Evolutionary conservation across 371 early-diverging fungal species (phyloP).

Genomic region (Funneliformis caledonium): DNA sequence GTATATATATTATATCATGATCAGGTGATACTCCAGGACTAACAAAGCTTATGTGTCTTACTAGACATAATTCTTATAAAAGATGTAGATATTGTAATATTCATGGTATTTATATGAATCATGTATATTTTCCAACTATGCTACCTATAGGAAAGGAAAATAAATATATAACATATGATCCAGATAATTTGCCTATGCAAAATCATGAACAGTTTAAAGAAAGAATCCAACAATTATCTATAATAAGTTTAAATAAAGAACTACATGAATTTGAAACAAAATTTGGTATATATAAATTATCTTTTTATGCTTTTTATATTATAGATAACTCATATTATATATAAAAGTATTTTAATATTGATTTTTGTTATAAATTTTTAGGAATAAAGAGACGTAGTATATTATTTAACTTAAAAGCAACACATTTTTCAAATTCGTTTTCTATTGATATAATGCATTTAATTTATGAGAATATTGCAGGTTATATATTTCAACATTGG

Average conservation of each 20-base stretch:
- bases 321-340: too few relatives aligned
- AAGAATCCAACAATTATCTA: neutral
- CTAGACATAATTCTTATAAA: constrained; percentile 23
- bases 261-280: too few relatives aligned
- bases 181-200: neutral
- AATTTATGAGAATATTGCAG: neutral
- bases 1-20: neutral
- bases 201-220: neutral
- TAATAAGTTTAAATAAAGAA: neutral
- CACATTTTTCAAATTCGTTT: constrained; percentile 4
- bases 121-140: constrained; percentile 14
- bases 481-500: neutral
- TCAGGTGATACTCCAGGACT: neutral
- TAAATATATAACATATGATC: neutral
- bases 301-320: neutral
- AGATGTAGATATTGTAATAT: constrained; percentile 11
- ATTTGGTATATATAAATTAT: neutral
- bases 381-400: neutral
- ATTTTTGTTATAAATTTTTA: neutral
- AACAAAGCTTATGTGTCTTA: constrained; percentile 18
- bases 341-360: too few relatives aligned
- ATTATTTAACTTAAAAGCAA: constrained; percentile 1
- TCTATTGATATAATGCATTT: constrained; percentile 20
- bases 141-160: neutral
- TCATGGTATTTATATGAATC: neutral